Conservation (phyloP, 2,329 filamentous ascomycete genomes). For the Dothidotthia symphoricarpi region DNA sequence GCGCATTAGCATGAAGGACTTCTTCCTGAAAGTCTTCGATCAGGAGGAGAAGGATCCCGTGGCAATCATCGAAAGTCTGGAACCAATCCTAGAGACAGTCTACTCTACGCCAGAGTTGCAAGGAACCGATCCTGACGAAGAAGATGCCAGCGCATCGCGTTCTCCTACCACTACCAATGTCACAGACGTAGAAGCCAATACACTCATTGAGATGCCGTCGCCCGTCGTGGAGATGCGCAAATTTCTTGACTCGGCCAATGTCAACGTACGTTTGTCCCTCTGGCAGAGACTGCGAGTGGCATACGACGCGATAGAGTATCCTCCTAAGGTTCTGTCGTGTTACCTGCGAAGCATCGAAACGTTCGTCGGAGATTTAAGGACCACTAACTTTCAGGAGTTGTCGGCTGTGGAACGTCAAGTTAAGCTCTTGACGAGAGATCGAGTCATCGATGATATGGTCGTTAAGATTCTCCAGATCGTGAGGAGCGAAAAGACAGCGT, state of each 20-base stretch:
- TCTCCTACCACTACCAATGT: constrained; percentile 12
- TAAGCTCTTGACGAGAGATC: constrained; percentile 72
- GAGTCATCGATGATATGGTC: constrained; percentile 74
- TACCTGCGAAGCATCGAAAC: constrained; percentile 82
- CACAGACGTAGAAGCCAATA: constrained; percentile 4
- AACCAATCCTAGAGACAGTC: constrained; percentile 74
- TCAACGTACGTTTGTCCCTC: constrained; percentile 78
- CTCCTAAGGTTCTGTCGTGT: constrained; percentile 85
- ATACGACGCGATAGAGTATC: constrained; percentile 79
- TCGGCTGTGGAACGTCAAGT: constrained; percentile 65
- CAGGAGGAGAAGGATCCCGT: constrained; percentile 78
- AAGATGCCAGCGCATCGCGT: constrained; percentile 7
- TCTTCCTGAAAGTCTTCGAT: constrained; percentile 87
- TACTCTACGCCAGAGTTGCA: constrained; percentile 5
- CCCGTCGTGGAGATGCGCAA: constrained; percentile 73
- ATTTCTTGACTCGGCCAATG: constrained; percentile 77
- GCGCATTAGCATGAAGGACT: constrained; percentile 92
- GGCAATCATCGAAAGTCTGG: constrained; percentile 83
- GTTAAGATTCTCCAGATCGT: constrained; percentile 65
- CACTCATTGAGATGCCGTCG: constrained; percentile 16
- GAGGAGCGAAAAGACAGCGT: constrained; percentile 65
- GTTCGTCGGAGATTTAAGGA: constrained; percentile 68
- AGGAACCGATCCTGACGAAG: constrained; percentile 7
- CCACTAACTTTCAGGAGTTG: constrained; percentile 55
- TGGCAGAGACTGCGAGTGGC: constrained; percentile 91